A percentile compares a stretch with the other conserved stretches of the same genome.
phyloP scores from a whole-genome alignment of 2,329 filamentous ascomycete genomes.

The Nectriaceae sp. region DNA sequence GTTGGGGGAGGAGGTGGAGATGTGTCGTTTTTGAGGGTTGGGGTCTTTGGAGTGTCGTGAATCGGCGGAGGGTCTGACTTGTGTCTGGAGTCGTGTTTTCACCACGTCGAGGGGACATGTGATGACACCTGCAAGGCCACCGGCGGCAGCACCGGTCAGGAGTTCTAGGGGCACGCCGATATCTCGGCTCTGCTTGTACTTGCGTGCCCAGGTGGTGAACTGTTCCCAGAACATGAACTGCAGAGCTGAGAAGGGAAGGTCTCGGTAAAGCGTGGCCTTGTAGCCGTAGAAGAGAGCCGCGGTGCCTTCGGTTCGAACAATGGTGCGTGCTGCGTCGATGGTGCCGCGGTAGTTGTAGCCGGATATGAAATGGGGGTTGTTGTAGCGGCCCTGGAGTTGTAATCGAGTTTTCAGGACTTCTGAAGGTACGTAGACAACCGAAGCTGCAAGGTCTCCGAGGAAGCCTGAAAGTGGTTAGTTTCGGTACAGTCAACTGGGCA shows the following conservation, averaged over 20 bases:
- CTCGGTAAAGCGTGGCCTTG: constrained; percentile 90
- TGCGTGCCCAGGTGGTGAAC: constrained; percentile 78
- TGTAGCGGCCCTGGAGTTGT: constrained; percentile 90
- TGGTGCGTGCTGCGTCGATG: constrained; percentile 80
- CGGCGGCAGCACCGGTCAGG: constrained; percentile 83
- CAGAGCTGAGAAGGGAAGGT: constrained; percentile 91
- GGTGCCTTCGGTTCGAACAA: constrained; percentile 79
- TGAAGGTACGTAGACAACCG: constrained; percentile 91
- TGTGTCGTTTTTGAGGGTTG: constrained; percentile 65
- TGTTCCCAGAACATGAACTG: constrained; percentile 99
- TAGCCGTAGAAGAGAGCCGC: constrained; percentile 94
- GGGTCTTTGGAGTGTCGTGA: constrained; percentile 32
- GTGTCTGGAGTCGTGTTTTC: constrained; percentile 94
- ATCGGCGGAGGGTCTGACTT: constrained; percentile 56
- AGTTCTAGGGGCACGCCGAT: constrained; percentile 87
- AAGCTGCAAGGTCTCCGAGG: constrained; percentile 87
- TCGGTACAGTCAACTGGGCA: constrained; percentile 7
- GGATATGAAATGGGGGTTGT: constrained; percentile 90
- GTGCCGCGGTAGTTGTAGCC: constrained; percentile 96
- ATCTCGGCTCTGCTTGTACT: constrained; percentile 76
- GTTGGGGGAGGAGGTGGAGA: constrained; percentile 88
- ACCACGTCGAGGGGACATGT: constrained; percentile 97
- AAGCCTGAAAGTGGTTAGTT: constrained; percentile 65
- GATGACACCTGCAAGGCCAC: constrained; percentile 88
- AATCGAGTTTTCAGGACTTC: constrained; percentile 97